phyloP scores from a whole-genome alignment of 345 rosid species.

The Euclidium syriacum region DNA sequence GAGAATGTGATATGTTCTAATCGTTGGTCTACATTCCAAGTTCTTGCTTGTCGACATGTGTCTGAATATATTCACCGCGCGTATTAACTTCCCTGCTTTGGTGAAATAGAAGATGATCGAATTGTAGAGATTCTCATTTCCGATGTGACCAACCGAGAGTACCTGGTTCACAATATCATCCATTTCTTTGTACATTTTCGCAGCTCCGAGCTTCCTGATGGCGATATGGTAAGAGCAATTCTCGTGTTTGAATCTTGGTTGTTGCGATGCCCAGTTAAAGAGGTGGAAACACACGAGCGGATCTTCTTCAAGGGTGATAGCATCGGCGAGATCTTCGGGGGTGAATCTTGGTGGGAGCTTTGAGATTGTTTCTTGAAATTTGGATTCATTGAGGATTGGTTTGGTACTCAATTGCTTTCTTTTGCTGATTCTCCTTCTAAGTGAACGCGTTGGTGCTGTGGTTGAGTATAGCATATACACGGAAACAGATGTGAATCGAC shows the following conservation, averaged over 20 bases:
- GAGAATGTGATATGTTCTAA: conserved; percentile 69
- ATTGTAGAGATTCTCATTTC: conserved; percentile 72
- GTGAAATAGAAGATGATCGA: conserved; percentile 65
- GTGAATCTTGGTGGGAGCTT: conserved; percentile 66
- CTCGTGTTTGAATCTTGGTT: conserved; percentile 69
- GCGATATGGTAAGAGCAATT: conserved; percentile 54
- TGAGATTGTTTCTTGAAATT: conserved; percentile 45
- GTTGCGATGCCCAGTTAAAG: conserved; percentile 79
- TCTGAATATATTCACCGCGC: conserved; percentile 82
- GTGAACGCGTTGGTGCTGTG: conserved; percentile 46
- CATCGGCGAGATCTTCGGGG: conserved; percentile 57
- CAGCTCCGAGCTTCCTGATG: conserved; percentile 75
- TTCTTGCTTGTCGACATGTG: conserved; percentile 57
- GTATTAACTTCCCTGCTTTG: conserved; percentile 69
- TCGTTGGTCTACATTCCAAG: conserved; percentile 63
- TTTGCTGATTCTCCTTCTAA: conserved; percentile 55
- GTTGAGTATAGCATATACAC: conserved; percentile 43
- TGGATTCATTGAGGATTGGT: conserved; percentile 52
- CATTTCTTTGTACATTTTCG: conserved; percentile 83
- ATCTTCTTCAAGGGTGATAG: conserved; percentile 51
- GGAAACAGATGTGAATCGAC: conserved; percentile 1
- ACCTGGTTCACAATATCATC: conserved; percentile 77
- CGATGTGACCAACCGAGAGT: conserved; percentile 52
- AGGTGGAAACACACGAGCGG: conserved; percentile 73
- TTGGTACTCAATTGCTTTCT: conserved; percentile 41